Percentiles rank a stretch among this genome's conserved stretches.
phyloP scores from a whole-genome alignment of 1,284 basidiomycete genomes.

The Ganoderma leucocontextum region DNA sequence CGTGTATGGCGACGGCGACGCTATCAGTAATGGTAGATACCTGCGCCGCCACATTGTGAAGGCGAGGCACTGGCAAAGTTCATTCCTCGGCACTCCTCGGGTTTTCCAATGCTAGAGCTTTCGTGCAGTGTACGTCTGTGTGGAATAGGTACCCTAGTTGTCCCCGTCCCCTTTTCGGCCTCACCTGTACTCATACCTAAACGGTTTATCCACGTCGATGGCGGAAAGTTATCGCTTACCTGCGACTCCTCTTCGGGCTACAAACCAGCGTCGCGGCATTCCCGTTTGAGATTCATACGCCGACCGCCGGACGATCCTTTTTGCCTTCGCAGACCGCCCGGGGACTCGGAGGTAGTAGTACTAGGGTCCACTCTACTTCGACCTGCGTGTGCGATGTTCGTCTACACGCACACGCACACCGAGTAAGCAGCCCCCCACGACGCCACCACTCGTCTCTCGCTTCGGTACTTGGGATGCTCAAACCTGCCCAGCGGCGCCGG shows the following conservation, averaged over 20 bases:
- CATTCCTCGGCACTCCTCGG: background rate
- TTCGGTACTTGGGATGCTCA: constrained; percentile 33
- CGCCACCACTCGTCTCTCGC: too few relatives aligned
- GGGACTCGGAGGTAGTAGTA: constrained; percentile 14
- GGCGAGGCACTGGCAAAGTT: background rate
- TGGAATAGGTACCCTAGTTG: too few relatives aligned
- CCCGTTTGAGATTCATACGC: constrained; percentile 40
- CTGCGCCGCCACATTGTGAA: background rate
- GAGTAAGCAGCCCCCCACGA: constrained; percentile 7
- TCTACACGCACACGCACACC: background rate
- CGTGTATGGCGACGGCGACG: background rate
- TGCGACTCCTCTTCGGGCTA: too few relatives aligned
- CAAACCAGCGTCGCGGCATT: background rate
- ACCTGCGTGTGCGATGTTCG: constrained; percentile 40
- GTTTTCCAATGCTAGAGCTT: too few relatives aligned
- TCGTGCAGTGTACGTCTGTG: too few relatives aligned
- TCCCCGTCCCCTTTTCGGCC: too few relatives aligned
- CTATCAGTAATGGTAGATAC: background rate
- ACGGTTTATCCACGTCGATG: too few relatives aligned
- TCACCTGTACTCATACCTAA: too few relatives aligned
- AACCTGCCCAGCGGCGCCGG: constrained; percentile 16
- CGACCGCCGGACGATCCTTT: constrained; percentile 46
- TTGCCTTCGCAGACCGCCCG: constrained; percentile 45
- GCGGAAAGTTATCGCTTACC: too few relatives aligned
- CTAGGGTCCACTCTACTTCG: constrained; percentile 51